Conservation (phyloP, 2,329 filamentous ascomycete genomes). For the Sporothrix inflata region DNA sequence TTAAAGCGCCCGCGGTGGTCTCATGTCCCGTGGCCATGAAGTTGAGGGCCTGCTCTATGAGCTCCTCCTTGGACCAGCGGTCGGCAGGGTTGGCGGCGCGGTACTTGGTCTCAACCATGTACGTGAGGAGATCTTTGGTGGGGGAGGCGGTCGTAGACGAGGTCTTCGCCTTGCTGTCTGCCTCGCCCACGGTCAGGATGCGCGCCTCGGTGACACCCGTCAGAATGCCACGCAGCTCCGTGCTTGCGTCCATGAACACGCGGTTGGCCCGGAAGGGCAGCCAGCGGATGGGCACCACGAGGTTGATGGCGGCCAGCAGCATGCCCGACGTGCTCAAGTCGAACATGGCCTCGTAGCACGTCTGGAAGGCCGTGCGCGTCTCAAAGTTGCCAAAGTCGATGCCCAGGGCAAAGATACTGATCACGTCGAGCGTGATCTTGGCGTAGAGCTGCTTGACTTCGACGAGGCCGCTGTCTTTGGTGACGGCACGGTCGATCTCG, state of each 20-base stretch:
- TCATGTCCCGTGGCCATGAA: constrained; percentile 42
- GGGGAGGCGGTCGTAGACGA: constrained; percentile 7
- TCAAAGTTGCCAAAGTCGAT: constrained; percentile 41
- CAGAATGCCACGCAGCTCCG: constrained; percentile 43
- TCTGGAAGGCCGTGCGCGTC: constrained; percentile 37
- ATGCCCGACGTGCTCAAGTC: constrained; percentile 35
- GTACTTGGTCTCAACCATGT: constrained; percentile 36
- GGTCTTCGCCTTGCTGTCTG: background rate
- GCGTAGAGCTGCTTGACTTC: constrained; percentile 40
- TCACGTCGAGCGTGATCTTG: constrained; percentile 42
- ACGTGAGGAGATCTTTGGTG: constrained; percentile 37
- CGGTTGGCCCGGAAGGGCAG: constrained; percentile 47
- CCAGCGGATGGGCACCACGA: constrained; percentile 35
- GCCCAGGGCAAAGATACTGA: constrained; percentile 43
- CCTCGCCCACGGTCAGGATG: background rate
- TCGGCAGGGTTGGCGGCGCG: background rate
- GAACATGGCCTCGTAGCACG: constrained; percentile 42
- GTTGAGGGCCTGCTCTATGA: constrained; percentile 35
- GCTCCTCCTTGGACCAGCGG: constrained; percentile 24
- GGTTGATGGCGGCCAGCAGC: constrained; percentile 27
- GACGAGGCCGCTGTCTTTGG: constrained; percentile 33
- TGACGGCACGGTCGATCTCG: constrained; percentile 24
- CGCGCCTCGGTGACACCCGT: constrained; percentile 38
- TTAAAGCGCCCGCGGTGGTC: constrained; percentile 40
- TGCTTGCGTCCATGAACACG: constrained; percentile 42